Base-by-base conservation (phyloP, 192 early-diverging fungal genomes). In the Diversispora eburnea region DNA sequence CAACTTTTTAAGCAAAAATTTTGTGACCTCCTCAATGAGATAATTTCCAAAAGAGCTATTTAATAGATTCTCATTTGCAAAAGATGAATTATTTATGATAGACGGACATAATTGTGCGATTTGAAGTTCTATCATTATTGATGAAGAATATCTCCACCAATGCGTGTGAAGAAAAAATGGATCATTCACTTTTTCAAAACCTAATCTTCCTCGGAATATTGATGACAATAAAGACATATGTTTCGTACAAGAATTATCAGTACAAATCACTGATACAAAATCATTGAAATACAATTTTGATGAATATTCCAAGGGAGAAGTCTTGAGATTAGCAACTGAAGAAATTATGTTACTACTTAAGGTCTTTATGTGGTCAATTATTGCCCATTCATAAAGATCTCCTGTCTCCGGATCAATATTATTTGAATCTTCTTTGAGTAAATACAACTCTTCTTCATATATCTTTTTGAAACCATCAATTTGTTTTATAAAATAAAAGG, bases 381-480 rank as follows among this genome's bases (percentile, higher is more conserved):
- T 64, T 13, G 64, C 25, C 19, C 33, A 9, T 7, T 42, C 19
- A 3, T 42, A 3, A 15, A 76, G 43, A 43, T 72, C 47, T 20
- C 75, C 75, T 15, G 52, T 49, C 15, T 15, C 8, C 1, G 41
- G 6, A n/a, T 72, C 58, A 13, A 76, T 20, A 41, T 76, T 76
- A 17, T 61, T 58, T 15, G 20, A 5, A 13, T 76, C 45, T 43
- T 72, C 33, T 0, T 10, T 33, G 15, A 63, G 9, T 3, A 47
- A 2, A 13, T n/a, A 7, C 3, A 52, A 8, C 49, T 56, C 70
- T 51, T 76, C 75, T 25, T 65, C 17, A 62, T 72, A 76, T 20
- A 70, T 19, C 13, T 8, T 20, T 64, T 72, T 76, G 45, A 76
- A 76, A 51, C 33, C 41, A 54, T 76, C 56, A 52, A 76, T 76